Conservation (phyloP, 2,329 filamentous ascomycete species). For the Cladosporium sp. region DNA sequence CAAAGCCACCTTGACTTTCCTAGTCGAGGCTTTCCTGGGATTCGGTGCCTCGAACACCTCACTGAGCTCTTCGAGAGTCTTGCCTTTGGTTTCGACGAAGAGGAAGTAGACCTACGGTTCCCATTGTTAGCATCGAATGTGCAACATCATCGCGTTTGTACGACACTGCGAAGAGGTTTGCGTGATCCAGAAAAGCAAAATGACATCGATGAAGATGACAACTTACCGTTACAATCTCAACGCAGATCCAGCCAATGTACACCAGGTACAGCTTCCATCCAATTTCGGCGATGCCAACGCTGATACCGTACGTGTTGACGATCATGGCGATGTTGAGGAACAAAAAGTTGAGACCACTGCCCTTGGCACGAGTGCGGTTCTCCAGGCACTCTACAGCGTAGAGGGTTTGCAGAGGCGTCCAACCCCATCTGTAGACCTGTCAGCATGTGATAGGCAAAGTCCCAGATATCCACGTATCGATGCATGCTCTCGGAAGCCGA, state of each 20-base stretch:
- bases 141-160: too few species aligned
- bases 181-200: too few species aligned
- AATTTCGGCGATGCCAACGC: slow-evolving; percentile 22
- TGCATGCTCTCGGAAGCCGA: too few species aligned
- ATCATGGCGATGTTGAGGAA: slow-evolving; percentile 44
- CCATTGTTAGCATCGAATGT: neutral
- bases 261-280: slow-evolving; percentile 26
- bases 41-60: slow-evolving; percentile 53
- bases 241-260: slow-evolving; percentile 28
- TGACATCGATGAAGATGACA: too few species aligned
- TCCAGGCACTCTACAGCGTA: slow-evolving; percentile 38
- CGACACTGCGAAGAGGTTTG: too few species aligned
- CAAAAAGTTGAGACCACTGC: slow-evolving; percentile 32
- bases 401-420: slow-evolving; percentile 38
- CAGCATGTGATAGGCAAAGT: too few species aligned
- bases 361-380: slow-evolving; percentile 37
- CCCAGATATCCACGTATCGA: too few species aligned
- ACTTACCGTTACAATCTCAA: slow-evolving; percentile 24
- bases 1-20: slow-evolving; percentile 26
- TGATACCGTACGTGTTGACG: slow-evolving; percentile 31
- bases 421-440: slow-evolving; percentile 30
- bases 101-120: slow-evolving; percentile 27
- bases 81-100: slow-evolving; percentile 54
- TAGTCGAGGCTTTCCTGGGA: slow-evolving; percentile 26
- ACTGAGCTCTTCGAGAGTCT: slow-evolving; percentile 67